Evolutionary conservation across 768 basidiomycete genomes (phyloP), one percentile per base, ranked within the genome.

Genomic region (Lentinus tigrinus): DNA sequence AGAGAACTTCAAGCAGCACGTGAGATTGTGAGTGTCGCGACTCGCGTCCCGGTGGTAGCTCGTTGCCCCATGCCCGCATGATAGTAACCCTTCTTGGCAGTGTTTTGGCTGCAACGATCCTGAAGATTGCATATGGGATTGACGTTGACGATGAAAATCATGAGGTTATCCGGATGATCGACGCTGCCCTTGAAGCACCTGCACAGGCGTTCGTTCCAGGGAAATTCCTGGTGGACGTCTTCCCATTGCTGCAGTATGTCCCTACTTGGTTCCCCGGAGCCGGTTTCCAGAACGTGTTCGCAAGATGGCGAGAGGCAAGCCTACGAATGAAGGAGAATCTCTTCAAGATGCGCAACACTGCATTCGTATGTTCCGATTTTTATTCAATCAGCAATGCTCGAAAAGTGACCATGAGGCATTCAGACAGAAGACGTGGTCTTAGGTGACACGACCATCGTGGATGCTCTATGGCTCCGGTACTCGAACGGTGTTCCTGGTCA

Each of bases 201-300:
- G 26, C 52, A 1, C 21, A 49, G 23, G 43, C 31, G 10, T 27
- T 28, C 19, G 37, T 26, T 10, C 40, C 58, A 2, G 54, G 54
- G 1, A 31, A 48, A 3, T 59, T 56, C 13, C 19, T 52, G 14
- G 42, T 55, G 16, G 52, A 63, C 24, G 5, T 50, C 19, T 37
- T 63, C 4, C 62, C 62, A 9, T 21, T 52, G n/a, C 36, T 68
- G 17, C 53, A 61, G 27, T 59, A 66, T 38, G 31, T 68, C 3
- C 68, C 68, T 0, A 4, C n/a, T n/a, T 69, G 68, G 68, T 52
- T 68, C 34, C 68, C 68, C 2, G 68, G 68, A 5, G 67, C 67
- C 10, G 55, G 54, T 1, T 69, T 66, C 58, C 60, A 67, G 43
- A 52, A 34, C n/a, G 5, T 47, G 16, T 44, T 49, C 11, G 51